Evolutionary conservation across 352 stramenopile genomes (phyloP).

Genomic region (Phytophthora hibernalis): DNA sequence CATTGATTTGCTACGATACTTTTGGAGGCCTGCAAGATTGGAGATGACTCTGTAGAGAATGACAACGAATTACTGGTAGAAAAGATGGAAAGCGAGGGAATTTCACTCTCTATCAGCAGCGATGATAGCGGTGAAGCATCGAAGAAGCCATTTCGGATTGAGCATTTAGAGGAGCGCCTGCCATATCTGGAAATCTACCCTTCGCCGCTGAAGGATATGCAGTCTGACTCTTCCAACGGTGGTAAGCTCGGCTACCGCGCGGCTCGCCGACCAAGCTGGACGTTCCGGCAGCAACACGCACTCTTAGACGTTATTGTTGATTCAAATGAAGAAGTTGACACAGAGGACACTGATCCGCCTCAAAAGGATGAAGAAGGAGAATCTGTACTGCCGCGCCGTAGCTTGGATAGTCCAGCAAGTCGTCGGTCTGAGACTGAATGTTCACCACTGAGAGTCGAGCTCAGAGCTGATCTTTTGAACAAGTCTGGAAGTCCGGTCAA

Average conservation of each 20-base stretch:
- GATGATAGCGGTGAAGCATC: background rate
- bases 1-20: slow-evolving; percentile 74
- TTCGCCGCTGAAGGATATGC: slow-evolving; percentile 66
- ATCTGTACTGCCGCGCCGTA: background rate
- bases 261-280: slow-evolving; percentile 66
- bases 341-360: background rate
- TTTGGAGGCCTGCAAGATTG: slow-evolving; percentile 58
- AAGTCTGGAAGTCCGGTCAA: slow-evolving; percentile 24
- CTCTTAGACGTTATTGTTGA: slow-evolving; percentile 65
- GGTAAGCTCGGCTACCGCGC: slow-evolving; percentile 21
- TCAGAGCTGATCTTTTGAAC: slow-evolving; percentile 17
- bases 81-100: slow-evolving; percentile 13
- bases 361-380: background rate
- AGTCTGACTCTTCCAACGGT: background rate
- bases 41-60: slow-evolving; percentile 17
- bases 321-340: slow-evolving; percentile 42
- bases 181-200: slow-evolving; percentile 66
- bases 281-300: slow-evolving; percentile 62
- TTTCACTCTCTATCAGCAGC: background rate
- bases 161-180: slow-evolving; percentile 67
- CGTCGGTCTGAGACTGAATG: background rate
- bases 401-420: background rate
- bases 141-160: slow-evolving; percentile 35
- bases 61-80: slow-evolving; percentile 7
- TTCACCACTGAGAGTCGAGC: slow-evolving; percentile 21